phyloP scores from a whole-genome alignment of 1,284 basidiomycete species.

The Cutaneotrichosporon sp. region DNA sequence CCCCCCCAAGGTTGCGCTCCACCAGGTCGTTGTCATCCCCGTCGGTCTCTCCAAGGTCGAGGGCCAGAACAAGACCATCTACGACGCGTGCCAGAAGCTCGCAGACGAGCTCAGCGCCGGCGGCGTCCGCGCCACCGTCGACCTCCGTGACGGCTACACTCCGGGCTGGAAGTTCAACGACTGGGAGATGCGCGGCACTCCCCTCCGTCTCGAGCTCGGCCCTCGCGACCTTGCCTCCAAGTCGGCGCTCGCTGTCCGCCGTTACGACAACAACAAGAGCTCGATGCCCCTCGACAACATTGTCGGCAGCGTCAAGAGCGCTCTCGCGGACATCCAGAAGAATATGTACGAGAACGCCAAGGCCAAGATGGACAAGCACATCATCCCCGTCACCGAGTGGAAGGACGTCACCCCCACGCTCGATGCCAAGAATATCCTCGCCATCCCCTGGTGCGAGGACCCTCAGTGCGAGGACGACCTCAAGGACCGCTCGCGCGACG shows the following conservation, averaged over 20 bases:
- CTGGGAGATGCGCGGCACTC: constrained; percentile 99
- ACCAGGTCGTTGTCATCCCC: constrained; percentile 90
- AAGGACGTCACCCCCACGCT: constrained; percentile 86
- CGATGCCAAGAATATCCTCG: constrained; percentile 82
- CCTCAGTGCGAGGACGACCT: constrained; percentile 96
- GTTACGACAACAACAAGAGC: constrained; percentile 79
- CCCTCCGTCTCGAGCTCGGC: constrained; percentile 93
- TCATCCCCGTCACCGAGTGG: constrained; percentile 80
- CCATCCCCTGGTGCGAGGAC: constrained; percentile 95
- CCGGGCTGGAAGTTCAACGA: constrained; percentile 99
- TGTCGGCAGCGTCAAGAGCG: constrained; percentile 59
- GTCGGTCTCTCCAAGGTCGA: constrained; percentile 72
- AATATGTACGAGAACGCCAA: constrained; percentile 86
- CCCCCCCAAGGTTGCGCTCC: constrained; percentile 87
- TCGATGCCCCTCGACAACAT: constrained; percentile 70
- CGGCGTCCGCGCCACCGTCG: constrained; percentile 82
- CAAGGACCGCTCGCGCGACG: constrained; percentile 78
- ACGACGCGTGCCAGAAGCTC: constrained; percentile 72
- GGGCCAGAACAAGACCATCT: constrained; percentile 65
- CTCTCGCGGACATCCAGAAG: constrained; percentile 82
- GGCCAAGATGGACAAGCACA: constrained; percentile 68
- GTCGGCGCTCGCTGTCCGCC: constrained; percentile 80
- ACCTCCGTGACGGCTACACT: constrained; percentile 91
- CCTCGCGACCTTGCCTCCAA: constrained; percentile 85
- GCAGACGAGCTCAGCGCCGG: constrained; percentile 68